Evolutionary conservation across 2,329 filamentous ascomycete species (phyloP).

Genomic region (Graphiopsis chlorocephala): DNA sequence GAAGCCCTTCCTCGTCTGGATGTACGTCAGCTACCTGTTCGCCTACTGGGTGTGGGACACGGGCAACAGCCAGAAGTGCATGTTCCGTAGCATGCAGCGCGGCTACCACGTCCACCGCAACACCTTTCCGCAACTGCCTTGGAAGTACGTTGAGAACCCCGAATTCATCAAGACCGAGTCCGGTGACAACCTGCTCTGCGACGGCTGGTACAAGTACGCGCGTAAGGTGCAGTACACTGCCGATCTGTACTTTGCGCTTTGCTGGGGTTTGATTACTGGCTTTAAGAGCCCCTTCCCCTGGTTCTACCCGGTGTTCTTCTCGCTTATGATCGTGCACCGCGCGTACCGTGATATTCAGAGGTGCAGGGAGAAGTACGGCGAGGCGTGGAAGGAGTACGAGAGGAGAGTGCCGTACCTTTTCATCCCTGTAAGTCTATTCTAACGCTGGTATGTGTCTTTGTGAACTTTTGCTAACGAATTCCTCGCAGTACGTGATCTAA

Average conservation of each 20-base stretch:
- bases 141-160: slow-evolving; percentile 78
- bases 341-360: slow-evolving; percentile 71
- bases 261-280: slow-evolving; percentile 78
- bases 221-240: slow-evolving; percentile 67
- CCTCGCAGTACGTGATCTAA: not conserved
- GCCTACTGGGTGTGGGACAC: slow-evolving; percentile 93
- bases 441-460: too few species aligned
- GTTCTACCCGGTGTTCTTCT: slow-evolving; percentile 85
- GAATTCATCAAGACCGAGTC: slow-evolving; percentile 70
- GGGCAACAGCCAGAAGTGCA: slow-evolving; percentile 89
- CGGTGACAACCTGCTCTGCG: slow-evolving; percentile 73
- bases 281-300: slow-evolving; percentile 81
- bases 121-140: slow-evolving; percentile 87
- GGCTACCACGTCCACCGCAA: slow-evolving; percentile 68
- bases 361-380: slow-evolving; percentile 75
- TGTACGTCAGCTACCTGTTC: slow-evolving; percentile 72
- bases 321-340: slow-evolving; percentile 75
- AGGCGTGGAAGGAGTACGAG: slow-evolving; percentile 79
- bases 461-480: not conserved
- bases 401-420: slow-evolving; percentile 78
- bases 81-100: slow-evolving; percentile 77
- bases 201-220: slow-evolving; percentile 71
- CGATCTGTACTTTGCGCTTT: slow-evolving; percentile 73
- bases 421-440: slow-evolving; percentile 60
- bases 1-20: slow-evolving; percentile 59